Conservation (phyloP, 2,329 filamentous ascomycete species). For the Fusarium verrucosum region DNA sequence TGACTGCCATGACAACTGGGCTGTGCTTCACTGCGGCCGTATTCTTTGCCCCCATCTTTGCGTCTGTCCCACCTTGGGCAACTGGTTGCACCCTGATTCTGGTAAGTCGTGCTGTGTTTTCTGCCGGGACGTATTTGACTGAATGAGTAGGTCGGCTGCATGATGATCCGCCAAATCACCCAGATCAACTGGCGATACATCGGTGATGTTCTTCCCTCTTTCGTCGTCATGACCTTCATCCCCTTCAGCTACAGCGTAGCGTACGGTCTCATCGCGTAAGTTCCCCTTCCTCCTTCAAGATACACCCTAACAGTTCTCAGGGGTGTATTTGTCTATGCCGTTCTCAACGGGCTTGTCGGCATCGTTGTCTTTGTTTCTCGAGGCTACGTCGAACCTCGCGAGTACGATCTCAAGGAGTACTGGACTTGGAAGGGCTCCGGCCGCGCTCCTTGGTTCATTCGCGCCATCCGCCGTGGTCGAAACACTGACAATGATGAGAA, state of each 20-base stretch:
- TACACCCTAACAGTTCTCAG: constrained; percentile 45
- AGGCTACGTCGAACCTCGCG: constrained; percentile 57
- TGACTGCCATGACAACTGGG: constrained; percentile 75
- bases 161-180: constrained; percentile 80
- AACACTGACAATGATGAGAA: not conserved
- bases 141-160: constrained; percentile 69
- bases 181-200: constrained; percentile 82
- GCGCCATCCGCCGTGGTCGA: constrained; percentile 46
- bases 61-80: constrained; percentile 80
- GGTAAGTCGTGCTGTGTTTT: constrained; percentile 50
- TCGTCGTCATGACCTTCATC: constrained; percentile 78
- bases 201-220: constrained; percentile 78
- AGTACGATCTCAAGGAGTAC: constrained; percentile 65
- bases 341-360: constrained; percentile 60
- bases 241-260: constrained; percentile 83
- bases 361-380: constrained; percentile 56
- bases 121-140: not conserved
- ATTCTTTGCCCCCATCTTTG: constrained; percentile 81
- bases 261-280: constrained; percentile 77
- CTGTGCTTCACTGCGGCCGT: constrained; percentile 75
- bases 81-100: constrained; percentile 78
- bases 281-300: constrained; percentile 11
- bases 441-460: constrained; percentile 59
- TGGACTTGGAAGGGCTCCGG: constrained; percentile 64
- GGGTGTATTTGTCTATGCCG: constrained; percentile 63